Percentiles rank a stretch among this genome's conserved stretches.
Evolutionary conservation across 2,329 filamentous ascomycete species (phyloP).

Genomic region (Diatrype stigma): DNA sequence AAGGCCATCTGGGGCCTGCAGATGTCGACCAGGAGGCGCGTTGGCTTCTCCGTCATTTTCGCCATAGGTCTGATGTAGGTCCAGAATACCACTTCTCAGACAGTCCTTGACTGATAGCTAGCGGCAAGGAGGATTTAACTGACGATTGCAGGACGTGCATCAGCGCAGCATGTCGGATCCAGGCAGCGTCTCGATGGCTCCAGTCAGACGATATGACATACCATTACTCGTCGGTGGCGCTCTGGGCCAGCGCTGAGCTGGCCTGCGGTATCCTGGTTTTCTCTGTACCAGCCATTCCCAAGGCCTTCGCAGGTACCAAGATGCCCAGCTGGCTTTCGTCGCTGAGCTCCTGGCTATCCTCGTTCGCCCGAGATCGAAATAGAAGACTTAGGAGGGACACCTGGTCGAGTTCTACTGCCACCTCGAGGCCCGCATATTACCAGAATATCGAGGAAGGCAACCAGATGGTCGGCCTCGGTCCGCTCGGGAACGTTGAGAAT

Average conservation of each 20-base stretch:
- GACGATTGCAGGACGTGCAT: slow-evolving; percentile 2
- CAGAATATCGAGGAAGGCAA: neutral
- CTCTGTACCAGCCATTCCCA: slow-evolving; percentile 4
- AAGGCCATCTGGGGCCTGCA: slow-evolving; percentile 2
- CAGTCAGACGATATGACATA: slow-evolving; percentile 9
- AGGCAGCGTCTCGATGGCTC: slow-evolving; percentile 2
- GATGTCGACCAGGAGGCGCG: neutral
- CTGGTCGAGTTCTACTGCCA: neutral
- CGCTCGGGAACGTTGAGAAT: neutral
- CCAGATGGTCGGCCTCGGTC: neutral
- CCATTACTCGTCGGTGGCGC: slow-evolving; percentile 5
- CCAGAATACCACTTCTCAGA: neutral
- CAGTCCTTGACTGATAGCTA: neutral
- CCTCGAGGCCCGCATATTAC: neutral
- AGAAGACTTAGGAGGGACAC: neutral
- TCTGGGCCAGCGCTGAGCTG: slow-evolving; percentile 10
- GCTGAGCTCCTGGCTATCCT: neutral
- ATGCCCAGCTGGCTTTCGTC: neutral
- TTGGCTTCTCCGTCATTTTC: neutral
- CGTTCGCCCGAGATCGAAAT: neutral
- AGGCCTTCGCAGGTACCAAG: slow-evolving; percentile 1
- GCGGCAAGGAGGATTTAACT: neutral
- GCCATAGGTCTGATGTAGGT: neutral
- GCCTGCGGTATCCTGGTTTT: slow-evolving; percentile 10
- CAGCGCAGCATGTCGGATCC: slow-evolving; percentile 3